These are phyloP conservation scores for Fabrea salina DNA, from an alignment of 169 alveolate species.

Conservation along the genomic window DNA sequence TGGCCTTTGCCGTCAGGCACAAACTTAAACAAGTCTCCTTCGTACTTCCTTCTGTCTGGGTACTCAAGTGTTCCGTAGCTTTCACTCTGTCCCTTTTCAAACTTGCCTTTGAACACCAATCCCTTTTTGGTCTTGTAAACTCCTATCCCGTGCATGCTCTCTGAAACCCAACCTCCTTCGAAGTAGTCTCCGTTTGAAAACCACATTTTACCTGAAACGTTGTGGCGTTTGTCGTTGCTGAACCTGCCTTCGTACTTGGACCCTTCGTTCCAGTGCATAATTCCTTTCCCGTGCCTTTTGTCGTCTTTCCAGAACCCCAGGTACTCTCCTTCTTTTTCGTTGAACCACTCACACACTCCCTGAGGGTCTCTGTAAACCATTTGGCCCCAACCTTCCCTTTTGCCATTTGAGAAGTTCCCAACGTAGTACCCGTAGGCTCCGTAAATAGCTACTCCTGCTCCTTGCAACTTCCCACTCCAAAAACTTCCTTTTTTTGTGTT, in stretches of 20 bases:
- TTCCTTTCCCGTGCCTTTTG: conserved; percentile 32
- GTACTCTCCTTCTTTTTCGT: conserved; percentile 31
- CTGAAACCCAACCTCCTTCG: conserved; percentile 46
- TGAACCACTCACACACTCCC: not conserved
- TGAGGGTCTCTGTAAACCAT: conserved; percentile 15
- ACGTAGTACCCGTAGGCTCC: not conserved
- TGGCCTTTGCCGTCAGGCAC: conserved; percentile 81
- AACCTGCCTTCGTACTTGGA: conserved; percentile 40
- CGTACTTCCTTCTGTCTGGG: not conserved
- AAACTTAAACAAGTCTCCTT: conserved; percentile 83
- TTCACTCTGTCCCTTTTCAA: not conserved
- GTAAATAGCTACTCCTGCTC: conserved; percentile 15
- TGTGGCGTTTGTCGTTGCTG: conserved; percentile 42
- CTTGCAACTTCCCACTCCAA: not conserved
- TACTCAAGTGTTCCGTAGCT: not conserved
- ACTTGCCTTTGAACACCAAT: conserved; percentile 3
- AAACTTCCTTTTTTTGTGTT: not conserved
- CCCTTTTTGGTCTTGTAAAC: not conserved
- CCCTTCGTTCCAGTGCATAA: not conserved
- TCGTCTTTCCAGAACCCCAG: conserved; percentile 24
- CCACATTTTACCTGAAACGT: conserved; percentile 19
- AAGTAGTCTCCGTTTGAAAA: conserved; percentile 38
- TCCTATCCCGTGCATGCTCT: conserved; percentile 48
- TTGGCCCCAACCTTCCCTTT: conserved; percentile 17
- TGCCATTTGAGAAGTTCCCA: conserved; percentile 13